Conservation (phyloP, 805 yeast genomes). For the Millerozyma acaciae region DNA sequence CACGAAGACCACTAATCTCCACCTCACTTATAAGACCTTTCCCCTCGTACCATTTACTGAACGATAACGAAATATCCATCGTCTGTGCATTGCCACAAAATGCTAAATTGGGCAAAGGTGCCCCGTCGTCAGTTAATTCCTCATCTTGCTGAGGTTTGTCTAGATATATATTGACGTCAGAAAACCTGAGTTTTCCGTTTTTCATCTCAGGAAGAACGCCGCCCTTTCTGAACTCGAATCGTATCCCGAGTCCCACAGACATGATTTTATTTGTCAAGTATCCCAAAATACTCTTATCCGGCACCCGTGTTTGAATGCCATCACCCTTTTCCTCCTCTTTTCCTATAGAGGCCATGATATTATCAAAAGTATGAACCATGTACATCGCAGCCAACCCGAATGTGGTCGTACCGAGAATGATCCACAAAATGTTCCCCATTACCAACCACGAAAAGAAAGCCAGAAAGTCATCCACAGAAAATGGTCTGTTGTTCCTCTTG, state of each 20-base stretch:
- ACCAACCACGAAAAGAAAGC: constrained; percentile 56
- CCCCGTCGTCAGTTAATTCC: constrained; percentile 7
- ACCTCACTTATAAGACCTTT: constrained; percentile 48
- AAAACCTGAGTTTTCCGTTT: constrained; percentile 48
- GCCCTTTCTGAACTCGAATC: constrained; percentile 36
- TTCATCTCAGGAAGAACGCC: constrained; percentile 39
- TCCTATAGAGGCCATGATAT: constrained; percentile 20
- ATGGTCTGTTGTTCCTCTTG: constrained; percentile 45
- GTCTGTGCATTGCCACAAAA: constrained; percentile 40
- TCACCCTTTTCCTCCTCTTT: constrained; percentile 15
- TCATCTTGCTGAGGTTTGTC: neutral
- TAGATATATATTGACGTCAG: constrained; percentile 29
- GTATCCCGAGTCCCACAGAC: constrained; percentile 36
- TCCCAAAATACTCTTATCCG: constrained; percentile 29
- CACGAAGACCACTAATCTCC: constrained; percentile 47
- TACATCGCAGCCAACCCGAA: constrained; percentile 47
- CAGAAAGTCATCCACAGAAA: constrained; percentile 47
- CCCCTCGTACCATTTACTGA: constrained; percentile 55
- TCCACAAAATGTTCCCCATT: constrained; percentile 55
- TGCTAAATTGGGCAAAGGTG: constrained; percentile 4
- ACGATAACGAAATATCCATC: constrained; percentile 43
- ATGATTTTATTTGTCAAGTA: constrained; percentile 32
- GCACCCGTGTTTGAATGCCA: constrained; percentile 2
- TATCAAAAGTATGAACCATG: constrained; percentile 36
- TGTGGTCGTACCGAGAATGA: constrained; percentile 55